Percentiles rank a stretch among this genome's conserved stretches.
Evolutionary conservation across 257 asterid species (phyloP).

Genomic region (Hygrophila difformis): DNA sequence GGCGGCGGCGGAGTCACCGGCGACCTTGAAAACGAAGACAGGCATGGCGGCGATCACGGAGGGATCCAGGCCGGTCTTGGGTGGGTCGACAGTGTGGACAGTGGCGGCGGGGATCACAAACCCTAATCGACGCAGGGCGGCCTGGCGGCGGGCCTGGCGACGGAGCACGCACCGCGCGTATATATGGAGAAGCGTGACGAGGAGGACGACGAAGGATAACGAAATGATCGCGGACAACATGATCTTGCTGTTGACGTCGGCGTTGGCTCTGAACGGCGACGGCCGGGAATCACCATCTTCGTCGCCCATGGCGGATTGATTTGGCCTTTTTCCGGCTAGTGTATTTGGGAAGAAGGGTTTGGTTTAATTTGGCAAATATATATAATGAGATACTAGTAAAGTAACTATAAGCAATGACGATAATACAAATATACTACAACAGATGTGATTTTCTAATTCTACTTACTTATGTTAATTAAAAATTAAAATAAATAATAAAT

Average conservation of each 20-base stretch:
- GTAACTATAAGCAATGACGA: too few species aligned
- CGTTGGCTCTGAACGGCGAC: too few species aligned
- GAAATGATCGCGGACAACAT: constrained; percentile 68
- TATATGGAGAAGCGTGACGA: constrained; percentile 55
- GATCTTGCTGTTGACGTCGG: constrained; percentile 41
- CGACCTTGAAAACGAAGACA: constrained; percentile 23
- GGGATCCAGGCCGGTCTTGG: constrained; percentile 50
- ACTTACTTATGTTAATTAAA: too few species aligned
- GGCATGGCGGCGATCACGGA: constrained; percentile 47
- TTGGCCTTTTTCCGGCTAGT: too few species aligned
- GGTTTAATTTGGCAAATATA: too few species aligned
- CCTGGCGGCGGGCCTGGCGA: constrained; percentile 62
- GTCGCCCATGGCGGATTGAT: too few species aligned
- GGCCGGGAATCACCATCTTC: too few species aligned
- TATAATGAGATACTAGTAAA: too few species aligned
- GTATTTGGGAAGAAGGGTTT: too few species aligned
- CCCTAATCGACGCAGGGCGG: constrained; percentile 20
- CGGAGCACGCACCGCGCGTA: constrained; percentile 59
- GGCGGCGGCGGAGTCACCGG: not conserved
- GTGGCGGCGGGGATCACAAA: constrained; percentile 14
- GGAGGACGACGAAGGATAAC: constrained; percentile 42
- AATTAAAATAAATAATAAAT: too few species aligned
- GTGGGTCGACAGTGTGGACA: constrained; percentile 27
- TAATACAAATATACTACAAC: too few species aligned
- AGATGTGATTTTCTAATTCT: too few species aligned